Evolutionary conservation across 176 grass and related monocot species (phyloP).

Genomic region (Thalia dealbata): DNA sequence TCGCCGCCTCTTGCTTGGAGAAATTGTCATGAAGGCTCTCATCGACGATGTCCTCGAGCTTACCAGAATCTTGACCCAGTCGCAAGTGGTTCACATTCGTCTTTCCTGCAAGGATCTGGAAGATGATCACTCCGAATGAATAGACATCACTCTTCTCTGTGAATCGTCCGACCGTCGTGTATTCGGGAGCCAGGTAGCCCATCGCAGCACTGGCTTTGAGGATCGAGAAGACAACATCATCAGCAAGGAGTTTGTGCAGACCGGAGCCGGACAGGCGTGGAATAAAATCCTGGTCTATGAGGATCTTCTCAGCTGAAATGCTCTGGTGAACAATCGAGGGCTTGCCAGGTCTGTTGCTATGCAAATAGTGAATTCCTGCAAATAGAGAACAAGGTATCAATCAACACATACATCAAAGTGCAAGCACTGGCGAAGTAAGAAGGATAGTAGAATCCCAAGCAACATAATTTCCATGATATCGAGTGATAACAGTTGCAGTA

Average conservation of each 20-base stretch:
- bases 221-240: slow-evolving; percentile 76
- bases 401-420: background rate
- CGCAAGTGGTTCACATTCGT: slow-evolving; percentile 42
- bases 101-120: slow-evolving; percentile 70
- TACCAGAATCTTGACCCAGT: background rate
- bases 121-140: slow-evolving; percentile 56
- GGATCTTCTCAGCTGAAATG: slow-evolving; percentile 81
- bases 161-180: slow-evolving; percentile 59
- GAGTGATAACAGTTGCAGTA: background rate
- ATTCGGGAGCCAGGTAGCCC: slow-evolving; percentile 84
- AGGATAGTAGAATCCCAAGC: too few species aligned
- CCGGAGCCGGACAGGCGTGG: slow-evolving; percentile 45
- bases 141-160: slow-evolving; percentile 94
- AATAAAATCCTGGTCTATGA: slow-evolving; percentile 57
- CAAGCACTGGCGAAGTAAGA: too few species aligned
- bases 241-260: slow-evolving; percentile 80
- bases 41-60: slow-evolving; percentile 48
- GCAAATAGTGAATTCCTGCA: slow-evolving; percentile 76
- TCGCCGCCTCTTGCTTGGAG: slow-evolving; percentile 48
- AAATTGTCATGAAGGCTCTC: slow-evolving; percentile 33
- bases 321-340: slow-evolving; percentile 77
- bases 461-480: too few species aligned
- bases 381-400: background rate
- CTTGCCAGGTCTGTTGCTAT: slow-evolving; percentile 54
- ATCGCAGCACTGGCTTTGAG: slow-evolving; percentile 83